These are phyloP conservation scores for Purshia tridentata DNA, from an alignment of 306 rosid species.

Conservation along the genomic window DNA sequence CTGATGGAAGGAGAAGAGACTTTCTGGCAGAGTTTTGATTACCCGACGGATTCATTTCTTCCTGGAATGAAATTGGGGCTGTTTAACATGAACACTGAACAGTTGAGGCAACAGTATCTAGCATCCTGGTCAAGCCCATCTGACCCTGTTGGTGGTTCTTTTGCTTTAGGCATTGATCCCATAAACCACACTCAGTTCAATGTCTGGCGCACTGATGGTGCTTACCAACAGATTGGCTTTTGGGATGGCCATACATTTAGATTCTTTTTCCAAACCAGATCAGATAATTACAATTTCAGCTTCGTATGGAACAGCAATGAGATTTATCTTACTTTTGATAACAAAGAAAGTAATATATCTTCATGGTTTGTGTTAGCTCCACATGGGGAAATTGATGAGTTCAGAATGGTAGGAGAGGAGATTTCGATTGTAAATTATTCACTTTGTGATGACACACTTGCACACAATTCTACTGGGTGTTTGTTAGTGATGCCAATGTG, in stretches of 20 bases:
- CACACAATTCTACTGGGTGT: neutral
- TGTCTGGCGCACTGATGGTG: conserved; percentile 1
- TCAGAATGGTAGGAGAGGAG: conserved; percentile 16
- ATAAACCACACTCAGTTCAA: conserved; percentile 7
- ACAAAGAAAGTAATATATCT: neutral
- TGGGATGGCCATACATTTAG: conserved; percentile 24
- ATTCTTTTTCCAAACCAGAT: conserved; percentile 9
- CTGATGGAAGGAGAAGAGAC: conserved; percentile 3
- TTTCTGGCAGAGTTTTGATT: conserved; percentile 26
- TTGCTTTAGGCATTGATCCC: conserved; percentile 4
- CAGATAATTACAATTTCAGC: conserved; percentile 18
- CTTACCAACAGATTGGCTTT: conserved; percentile 16
- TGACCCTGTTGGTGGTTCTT: conserved; percentile 9
- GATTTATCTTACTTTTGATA: conserved; percentile 23
- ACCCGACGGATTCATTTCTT: conserved; percentile 20
- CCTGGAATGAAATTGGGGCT: conserved; percentile 29
- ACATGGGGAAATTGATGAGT: conserved; percentile 21
- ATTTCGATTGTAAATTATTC: conserved; percentile 18
- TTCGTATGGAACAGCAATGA: neutral
- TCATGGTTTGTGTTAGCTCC: conserved; percentile 27
- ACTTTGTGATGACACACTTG: conserved; percentile 6
- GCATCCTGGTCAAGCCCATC: conserved; percentile 19
- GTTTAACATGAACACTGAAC: conserved; percentile 16
- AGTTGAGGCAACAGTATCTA: conserved; percentile 8
- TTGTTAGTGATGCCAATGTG: neutral